Percentiles rank a stretch among this genome's conserved stretches.
Conservation (phyloP, 352 stramenopile genomes). For the Pythium phragmitis region DNA sequence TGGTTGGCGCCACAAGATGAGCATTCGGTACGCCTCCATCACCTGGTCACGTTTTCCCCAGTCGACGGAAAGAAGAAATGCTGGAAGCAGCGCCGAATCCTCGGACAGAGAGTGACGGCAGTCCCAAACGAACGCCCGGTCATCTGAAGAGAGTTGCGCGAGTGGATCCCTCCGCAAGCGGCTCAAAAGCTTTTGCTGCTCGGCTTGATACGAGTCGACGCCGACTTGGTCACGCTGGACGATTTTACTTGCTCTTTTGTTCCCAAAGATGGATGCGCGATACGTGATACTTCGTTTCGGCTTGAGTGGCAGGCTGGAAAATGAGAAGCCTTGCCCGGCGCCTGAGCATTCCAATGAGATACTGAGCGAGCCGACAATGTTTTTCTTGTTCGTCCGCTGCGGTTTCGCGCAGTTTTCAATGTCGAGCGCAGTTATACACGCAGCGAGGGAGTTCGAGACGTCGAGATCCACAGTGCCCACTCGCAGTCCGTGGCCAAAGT, state of each 20-base stretch:
- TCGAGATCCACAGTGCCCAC: slow-evolving; percentile 49
- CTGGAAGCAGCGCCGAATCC: slow-evolving; percentile 77
- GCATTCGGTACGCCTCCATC: slow-evolving; percentile 73
- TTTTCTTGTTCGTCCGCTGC: slow-evolving; percentile 31
- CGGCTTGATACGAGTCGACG: slow-evolving; percentile 31
- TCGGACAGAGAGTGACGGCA: slow-evolving; percentile 54
- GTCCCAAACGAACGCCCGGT: slow-evolving; percentile 73
- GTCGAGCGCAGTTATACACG: slow-evolving; percentile 53
- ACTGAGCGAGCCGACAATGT: slow-evolving; percentile 41
- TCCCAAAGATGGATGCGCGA: slow-evolving; percentile 70
- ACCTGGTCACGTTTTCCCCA: slow-evolving; percentile 80
- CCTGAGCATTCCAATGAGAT: slow-evolving; percentile 51
- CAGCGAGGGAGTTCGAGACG: slow-evolving; percentile 30
- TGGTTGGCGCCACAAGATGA: slow-evolving; percentile 76
- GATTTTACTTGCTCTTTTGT: slow-evolving; percentile 17
- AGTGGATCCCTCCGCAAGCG: slow-evolving; percentile 66
- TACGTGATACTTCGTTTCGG: slow-evolving; percentile 61
- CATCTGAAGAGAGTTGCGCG: slow-evolving; percentile 49
- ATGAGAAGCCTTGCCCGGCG: slow-evolving; percentile 48
- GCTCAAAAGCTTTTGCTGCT: slow-evolving; percentile 48
- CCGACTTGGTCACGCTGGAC: slow-evolving; percentile 11
- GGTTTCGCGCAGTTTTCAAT: slow-evolving; percentile 70
- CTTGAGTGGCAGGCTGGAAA: slow-evolving; percentile 48
- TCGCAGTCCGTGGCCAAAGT: slow-evolving; percentile 75
- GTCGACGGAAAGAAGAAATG: slow-evolving; percentile 84